These are phyloP conservation scores for Schizophyllum amplum DNA, from an alignment of 1,284 basidiomycete species.

Conservation along the genomic window DNA sequence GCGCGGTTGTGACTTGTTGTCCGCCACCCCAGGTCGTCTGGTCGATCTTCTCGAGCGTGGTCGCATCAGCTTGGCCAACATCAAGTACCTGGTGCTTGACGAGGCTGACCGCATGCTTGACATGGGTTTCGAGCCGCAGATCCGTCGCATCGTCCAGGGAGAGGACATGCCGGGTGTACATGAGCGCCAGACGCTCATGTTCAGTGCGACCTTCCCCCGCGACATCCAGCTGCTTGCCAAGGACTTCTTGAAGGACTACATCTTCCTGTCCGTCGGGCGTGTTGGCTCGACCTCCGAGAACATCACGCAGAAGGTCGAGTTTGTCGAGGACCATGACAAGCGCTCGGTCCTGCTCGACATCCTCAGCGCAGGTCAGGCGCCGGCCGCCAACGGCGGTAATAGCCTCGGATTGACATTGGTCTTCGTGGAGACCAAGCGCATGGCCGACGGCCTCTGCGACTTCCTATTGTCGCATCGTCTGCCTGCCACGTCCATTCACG, in stretches of 20 bases:
- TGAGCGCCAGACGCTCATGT: slow-evolving; percentile 98
- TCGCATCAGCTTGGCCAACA: slow-evolving; percentile 92
- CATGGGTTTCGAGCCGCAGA: slow-evolving; percentile 99
- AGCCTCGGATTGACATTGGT: slow-evolving; percentile 82
- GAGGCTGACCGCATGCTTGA: slow-evolving; percentile 99
- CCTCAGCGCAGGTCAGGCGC: slow-evolving; percentile 40
- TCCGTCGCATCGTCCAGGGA: slow-evolving; percentile 94
- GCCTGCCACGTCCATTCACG: slow-evolving; percentile 95
- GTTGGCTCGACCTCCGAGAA: slow-evolving; percentile 99
- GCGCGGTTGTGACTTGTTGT: slow-evolving; percentile 94
- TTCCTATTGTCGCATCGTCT: slow-evolving; percentile 85
- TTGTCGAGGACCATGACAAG: slow-evolving; percentile 97
- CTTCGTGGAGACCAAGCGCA: slow-evolving; percentile 99
- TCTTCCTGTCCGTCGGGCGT: slow-evolving; percentile 97
- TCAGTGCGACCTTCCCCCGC: slow-evolving; percentile 98
- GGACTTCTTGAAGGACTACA: slow-evolving; percentile 94
- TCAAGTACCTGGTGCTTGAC: slow-evolving; percentile 97
- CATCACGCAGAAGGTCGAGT: slow-evolving; percentile 99
- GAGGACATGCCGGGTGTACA: slow-evolving; percentile 95
- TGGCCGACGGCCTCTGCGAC: slow-evolving; percentile 98
- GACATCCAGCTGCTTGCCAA: slow-evolving; percentile 98
- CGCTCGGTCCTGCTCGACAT: slow-evolving; percentile 95
- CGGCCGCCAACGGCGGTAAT: slow-evolving; percentile 38
- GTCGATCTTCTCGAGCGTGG: slow-evolving; percentile 99
- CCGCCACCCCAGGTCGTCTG: slow-evolving; percentile 97